Conservation (phyloP, 108 stramenopile genomes). For the Fistulifera solaris region DNA sequence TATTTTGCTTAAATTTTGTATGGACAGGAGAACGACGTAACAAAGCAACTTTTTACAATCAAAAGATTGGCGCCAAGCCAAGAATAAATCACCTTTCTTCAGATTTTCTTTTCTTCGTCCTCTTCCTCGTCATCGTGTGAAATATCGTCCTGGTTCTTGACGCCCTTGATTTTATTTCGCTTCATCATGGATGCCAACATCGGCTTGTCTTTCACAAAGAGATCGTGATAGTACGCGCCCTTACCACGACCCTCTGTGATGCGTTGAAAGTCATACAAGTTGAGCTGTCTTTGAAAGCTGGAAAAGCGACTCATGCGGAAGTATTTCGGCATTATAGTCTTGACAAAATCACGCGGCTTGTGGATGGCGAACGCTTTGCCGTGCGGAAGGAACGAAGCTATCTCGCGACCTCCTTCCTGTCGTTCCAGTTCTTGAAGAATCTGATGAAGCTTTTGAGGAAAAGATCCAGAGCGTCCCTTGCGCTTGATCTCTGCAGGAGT, state of each 20-base stretch:
- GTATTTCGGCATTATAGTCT: slow-evolving; percentile 63
- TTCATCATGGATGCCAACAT: slow-evolving; percentile 46
- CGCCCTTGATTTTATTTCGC: slow-evolving; percentile 48
- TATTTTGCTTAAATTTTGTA: too few relatives aligned
- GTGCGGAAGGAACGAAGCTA: slow-evolving; percentile 45
- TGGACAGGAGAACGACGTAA: too few relatives aligned
- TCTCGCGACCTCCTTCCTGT: slow-evolving; percentile 20
- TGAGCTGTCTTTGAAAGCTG: slow-evolving; percentile 84
- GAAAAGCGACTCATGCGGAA: slow-evolving; percentile 67
- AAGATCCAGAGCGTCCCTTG: slow-evolving; percentile 21
- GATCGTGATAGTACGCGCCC: slow-evolving; percentile 55
- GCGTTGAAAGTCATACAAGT: slow-evolving; percentile 67
- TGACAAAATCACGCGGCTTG: slow-evolving; percentile 40
- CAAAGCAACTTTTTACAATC: too few relatives aligned
- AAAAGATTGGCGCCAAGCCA: too few relatives aligned
- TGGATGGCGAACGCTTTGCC: slow-evolving; percentile 61
- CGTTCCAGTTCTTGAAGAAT: slow-evolving; percentile 32
- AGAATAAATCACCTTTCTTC: too few relatives aligned
- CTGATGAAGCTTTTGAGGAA: slow-evolving; percentile 54
- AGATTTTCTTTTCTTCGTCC: slow-evolving; percentile 1
- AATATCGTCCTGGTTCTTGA: slow-evolving; percentile 2
- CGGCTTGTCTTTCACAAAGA: slow-evolving; percentile 47
- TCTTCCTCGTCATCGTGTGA: background rate
- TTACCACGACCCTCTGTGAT: slow-evolving; percentile 51
- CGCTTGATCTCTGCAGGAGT: slow-evolving; percentile 1